phyloP scores from a whole-genome alignment of 2,329 filamentous ascomycete species.

The Gnomoniopsis sp. region DNA sequence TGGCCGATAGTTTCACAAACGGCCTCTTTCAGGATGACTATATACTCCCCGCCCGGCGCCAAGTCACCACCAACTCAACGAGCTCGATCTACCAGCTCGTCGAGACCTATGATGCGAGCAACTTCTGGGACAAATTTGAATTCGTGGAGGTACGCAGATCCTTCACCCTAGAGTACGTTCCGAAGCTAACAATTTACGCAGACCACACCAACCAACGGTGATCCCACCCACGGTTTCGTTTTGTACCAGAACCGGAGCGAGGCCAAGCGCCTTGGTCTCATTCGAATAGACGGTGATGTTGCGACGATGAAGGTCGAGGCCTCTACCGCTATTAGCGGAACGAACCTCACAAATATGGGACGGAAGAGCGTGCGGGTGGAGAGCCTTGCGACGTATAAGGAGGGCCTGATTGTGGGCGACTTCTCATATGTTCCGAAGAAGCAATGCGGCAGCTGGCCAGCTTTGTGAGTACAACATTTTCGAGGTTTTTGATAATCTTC shows the following conservation, averaged over 20 bases:
- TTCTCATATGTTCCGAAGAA: conserved; percentile 65
- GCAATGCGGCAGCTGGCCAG: conserved; percentile 69
- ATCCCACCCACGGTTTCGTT: conserved; percentile 66
- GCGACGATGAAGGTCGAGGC: conserved; percentile 40
- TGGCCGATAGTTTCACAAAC: too few species aligned
- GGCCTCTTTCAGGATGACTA: too few species aligned
- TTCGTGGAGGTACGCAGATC: conserved; percentile 34
- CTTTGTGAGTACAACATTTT: conserved; percentile 54
- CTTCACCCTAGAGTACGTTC: not conserved
- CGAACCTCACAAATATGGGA: conserved; percentile 22
- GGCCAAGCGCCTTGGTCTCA: conserved; percentile 33
- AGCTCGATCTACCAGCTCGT: not conserved
- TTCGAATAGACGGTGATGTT: conserved; percentile 27
- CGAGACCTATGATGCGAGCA: conserved; percentile 21
- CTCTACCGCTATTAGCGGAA: conserved; percentile 13
- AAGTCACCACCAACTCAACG: too few species aligned
- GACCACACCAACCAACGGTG: conserved; percentile 28
- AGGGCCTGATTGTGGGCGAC: conserved; percentile 67
- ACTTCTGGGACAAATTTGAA: conserved; percentile 47
- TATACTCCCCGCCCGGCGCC: too few species aligned
- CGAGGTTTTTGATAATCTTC: not conserved
- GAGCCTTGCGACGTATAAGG: conserved; percentile 59
- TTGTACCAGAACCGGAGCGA: conserved; percentile 40
- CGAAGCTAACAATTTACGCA: too few species aligned
- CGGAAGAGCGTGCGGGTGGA: conserved; percentile 62